Base-by-base conservation (phyloP, 768 basidiomycete genomes). In the Macrolepiota albuminosa region DNA sequence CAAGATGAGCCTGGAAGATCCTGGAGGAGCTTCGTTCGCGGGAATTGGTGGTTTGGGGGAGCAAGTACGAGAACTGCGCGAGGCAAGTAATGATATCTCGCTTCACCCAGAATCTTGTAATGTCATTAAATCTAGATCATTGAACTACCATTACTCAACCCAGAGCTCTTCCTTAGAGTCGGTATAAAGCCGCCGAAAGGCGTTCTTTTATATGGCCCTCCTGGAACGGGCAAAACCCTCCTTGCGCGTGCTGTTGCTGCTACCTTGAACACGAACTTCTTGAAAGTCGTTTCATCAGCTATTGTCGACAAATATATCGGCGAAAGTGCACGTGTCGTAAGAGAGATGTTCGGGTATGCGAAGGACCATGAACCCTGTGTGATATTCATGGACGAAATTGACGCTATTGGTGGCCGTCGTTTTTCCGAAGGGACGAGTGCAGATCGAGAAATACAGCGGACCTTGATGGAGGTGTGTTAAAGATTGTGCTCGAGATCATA, bases 291-390 rank as follows among this genome's bases (percentile, higher is more conserved):
- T 52, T 95, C 95, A 2, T 97, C 94, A 26, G 97, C 97, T 16
- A 98, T 99, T 66, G 91, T 98, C 62, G 89, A 95, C 79, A 95
- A 98, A 75, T 99, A 98, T 71, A 98, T 99, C 51, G 97, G 97
- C 66, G 97, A 98, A 77, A 94, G 91, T 59, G 97, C 97, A 21
- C 85, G 97, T 55, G 85, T 98, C 9, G 88, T 99, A 29, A 84
- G 97, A 65, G 97, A 99, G 73, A 98, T 99, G 97, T 99, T 99
- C 69, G 95, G 93, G 29, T 99, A 98, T 73, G 97, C 97, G 13
- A 83, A 80, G 61, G 96, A 99, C 72, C 95, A 99, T 70, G 97
- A 98, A 73, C 97, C 97, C 48, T 98, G 94, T 71, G 93, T 97
- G 59, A 97, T 97, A 67, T 97, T 97, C 78, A 97, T 98, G 95